Percentiles rank a stretch among this genome's conserved stretches.
These are phyloP conservation scores for Tylopilus subfusipes DNA, from an alignment of 768 basidiomycete species.

Conservation along the genomic window DNA sequence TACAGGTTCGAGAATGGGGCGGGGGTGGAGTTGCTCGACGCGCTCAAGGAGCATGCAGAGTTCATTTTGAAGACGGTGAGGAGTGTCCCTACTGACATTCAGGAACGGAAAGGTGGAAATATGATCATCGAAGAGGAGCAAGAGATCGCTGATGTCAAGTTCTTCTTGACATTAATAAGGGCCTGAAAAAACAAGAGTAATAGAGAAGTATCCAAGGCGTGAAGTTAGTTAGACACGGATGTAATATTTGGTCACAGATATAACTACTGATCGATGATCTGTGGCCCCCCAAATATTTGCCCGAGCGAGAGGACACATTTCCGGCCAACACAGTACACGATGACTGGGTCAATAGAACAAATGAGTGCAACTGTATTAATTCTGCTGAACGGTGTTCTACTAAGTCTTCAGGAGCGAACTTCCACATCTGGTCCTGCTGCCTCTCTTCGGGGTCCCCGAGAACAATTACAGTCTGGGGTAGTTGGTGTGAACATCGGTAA, in stretches of 20 bases:
- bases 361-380: too few relatives aligned
- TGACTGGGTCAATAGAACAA: too few relatives aligned
- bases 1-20: conserved; percentile 72
- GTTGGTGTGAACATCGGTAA: too few relatives aligned
- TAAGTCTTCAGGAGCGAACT: too few relatives aligned
- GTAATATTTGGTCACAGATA: neutral
- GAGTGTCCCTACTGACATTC: conserved; percentile 59
- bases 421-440: too few relatives aligned
- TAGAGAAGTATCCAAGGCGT: neutral
- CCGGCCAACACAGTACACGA: too few relatives aligned
- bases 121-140: conserved; percentile 83
- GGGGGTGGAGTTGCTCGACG: conserved; percentile 60
- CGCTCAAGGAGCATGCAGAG: conserved; percentile 64
- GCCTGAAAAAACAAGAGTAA: conserved; percentile 10
- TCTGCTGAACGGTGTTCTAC: too few relatives aligned
- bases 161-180: conserved; percentile 62
- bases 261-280: neutral
- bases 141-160: conserved; percentile 77
- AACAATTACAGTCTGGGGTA: too few relatives aligned
- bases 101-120: conserved; percentile 45
- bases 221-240: neutral
- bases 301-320: too few relatives aligned
- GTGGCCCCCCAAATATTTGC: too few relatives aligned
- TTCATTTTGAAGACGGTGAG: conserved; percentile 73
- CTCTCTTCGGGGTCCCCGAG: too few relatives aligned